Conservation (phyloP, 1,139 yeast species). For the Pichia sp. region DNA sequence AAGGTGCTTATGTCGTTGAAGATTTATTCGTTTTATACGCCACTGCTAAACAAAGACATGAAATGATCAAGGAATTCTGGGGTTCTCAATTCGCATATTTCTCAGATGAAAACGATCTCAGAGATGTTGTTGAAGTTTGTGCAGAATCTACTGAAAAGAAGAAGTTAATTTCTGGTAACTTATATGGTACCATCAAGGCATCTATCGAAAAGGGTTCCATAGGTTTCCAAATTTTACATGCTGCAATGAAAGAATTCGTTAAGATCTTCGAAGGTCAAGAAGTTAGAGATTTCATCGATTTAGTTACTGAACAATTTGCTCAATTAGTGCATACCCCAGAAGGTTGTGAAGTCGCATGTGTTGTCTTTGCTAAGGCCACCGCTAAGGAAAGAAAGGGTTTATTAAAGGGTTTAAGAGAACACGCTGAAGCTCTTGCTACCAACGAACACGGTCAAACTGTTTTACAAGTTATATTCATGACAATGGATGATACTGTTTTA, state of each 20-base stretch:
- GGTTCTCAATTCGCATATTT: slow-evolving; percentile 96
- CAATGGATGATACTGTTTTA: slow-evolving; percentile 92
- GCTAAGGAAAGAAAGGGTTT: slow-evolving; percentile 91
- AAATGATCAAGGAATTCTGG: slow-evolving; percentile 95
- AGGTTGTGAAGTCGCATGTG: slow-evolving; percentile 88
- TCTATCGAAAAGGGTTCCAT: slow-evolving; percentile 95
- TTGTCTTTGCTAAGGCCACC: slow-evolving; percentile 74
- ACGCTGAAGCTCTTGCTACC: slow-evolving; percentile 67
- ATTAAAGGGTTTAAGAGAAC: slow-evolving; percentile 69
- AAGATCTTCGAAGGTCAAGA: slow-evolving; percentile 70
- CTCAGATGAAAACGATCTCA: slow-evolving; percentile 59
- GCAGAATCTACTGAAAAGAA: slow-evolving; percentile 79
- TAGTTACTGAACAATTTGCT: slow-evolving; percentile 84
- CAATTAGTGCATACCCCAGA: slow-evolving; percentile 95
- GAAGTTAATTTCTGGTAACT: slow-evolving; percentile 70
- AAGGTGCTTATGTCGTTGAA: slow-evolving; percentile 98
- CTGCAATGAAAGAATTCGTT: slow-evolving; percentile 90
- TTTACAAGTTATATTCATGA: slow-evolving; percentile 72
- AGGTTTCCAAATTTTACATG: slow-evolving; percentile 94
- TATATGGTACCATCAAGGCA: slow-evolving; percentile 81
- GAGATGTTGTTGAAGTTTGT: slow-evolving; percentile 64
- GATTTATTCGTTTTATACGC: slow-evolving; percentile 88
- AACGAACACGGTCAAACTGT: slow-evolving; percentile 89
- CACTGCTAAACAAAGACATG: slow-evolving; percentile 78
- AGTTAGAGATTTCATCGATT: slow-evolving; percentile 77